These are phyloP conservation scores for Moesziomyces sp. DNA, from an alignment of 1,284 basidiomycete species.

Conservation along the genomic window DNA sequence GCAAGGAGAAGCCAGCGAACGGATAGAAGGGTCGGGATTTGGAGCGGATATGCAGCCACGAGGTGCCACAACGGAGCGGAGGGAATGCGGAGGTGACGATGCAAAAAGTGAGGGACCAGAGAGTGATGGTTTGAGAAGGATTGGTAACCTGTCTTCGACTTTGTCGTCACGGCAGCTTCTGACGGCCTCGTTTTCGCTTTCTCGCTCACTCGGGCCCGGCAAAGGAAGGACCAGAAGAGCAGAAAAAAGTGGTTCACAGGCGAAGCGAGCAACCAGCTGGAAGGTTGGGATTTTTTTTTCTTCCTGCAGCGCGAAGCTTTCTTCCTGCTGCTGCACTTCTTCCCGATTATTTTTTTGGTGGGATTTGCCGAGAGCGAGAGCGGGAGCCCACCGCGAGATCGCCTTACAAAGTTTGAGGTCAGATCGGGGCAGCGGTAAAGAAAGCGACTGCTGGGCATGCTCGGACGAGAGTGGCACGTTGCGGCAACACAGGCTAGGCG, in stretches of 20 bases:
- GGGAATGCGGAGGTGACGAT: not conserved
- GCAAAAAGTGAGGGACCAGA: not conserved
- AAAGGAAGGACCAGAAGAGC: not conserved
- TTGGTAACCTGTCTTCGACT: not conserved
- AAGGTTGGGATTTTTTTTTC: not conserved
- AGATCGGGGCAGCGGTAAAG: too few species aligned
- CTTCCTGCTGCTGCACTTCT: not conserved
- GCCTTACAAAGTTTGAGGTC: too few species aligned
- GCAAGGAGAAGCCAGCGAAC: not conserved
- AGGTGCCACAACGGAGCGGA: not conserved
- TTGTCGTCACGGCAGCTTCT: not conserved
- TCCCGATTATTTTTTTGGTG: not conserved
- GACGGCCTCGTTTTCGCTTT: not conserved
- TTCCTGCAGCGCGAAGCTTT: not conserved
- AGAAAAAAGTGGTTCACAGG: not conserved
- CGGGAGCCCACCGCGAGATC: too few species aligned
- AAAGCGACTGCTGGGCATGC: too few species aligned
- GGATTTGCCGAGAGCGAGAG: not conserved
- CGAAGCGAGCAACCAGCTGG: not conserved
- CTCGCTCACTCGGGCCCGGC: not conserved
- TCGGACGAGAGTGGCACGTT: too few species aligned
- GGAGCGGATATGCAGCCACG: not conserved
- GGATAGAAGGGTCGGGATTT: not conserved
- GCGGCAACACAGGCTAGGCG: too few species aligned
- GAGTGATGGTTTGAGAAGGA: not conserved